phyloP scores from a whole-genome alignment of 352 stramenopile genomes.

The Pythium oligandrum region DNA sequence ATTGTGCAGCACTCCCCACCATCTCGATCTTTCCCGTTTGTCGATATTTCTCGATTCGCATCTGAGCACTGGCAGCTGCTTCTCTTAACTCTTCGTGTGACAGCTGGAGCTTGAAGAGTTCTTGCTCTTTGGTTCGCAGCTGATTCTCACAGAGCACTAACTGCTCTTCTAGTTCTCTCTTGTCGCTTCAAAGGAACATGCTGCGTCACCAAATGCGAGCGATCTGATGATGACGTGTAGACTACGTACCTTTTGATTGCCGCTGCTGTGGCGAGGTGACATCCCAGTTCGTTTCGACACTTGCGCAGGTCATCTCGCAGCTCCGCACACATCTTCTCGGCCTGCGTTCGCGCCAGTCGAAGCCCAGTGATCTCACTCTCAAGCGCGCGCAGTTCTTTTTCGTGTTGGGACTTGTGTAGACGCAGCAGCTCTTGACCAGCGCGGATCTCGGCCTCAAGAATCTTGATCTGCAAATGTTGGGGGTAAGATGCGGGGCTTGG shows the following conservation, averaged over 20 bases:
- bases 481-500: too few relatives aligned
- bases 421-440: slow-evolving; percentile 56
- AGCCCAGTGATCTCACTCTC: slow-evolving; percentile 44
- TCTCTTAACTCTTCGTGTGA: slow-evolving; percentile 36
- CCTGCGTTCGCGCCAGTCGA: slow-evolving; percentile 30
- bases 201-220: neutral
- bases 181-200: slow-evolving; percentile 28
- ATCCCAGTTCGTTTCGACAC: slow-evolving; percentile 48
- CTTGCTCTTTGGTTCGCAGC: slow-evolving; percentile 30
- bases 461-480: slow-evolving; percentile 21
- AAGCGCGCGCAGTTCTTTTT: slow-evolving; percentile 42
- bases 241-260: slow-evolving; percentile 37
- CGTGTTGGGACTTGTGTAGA: slow-evolving; percentile 45
- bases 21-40: neutral
- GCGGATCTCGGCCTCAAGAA: slow-evolving; percentile 56
- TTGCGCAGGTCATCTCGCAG: slow-evolving; percentile 38
- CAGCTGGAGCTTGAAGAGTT: slow-evolving; percentile 24
- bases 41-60: slow-evolving; percentile 6
- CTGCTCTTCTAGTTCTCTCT: slow-evolving; percentile 41
- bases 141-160: slow-evolving; percentile 32
- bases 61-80: slow-evolving; percentile 33
- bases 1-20: too few relatives aligned
- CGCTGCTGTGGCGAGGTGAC: slow-evolving; percentile 36
- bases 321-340: slow-evolving; percentile 41
- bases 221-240: neutral